A percentile compares a stretch with the other conserved stretches of the same genome.
phyloP scores from a whole-genome alignment of 768 basidiomycete species.

The Amylocystis lapponica region DNA sequence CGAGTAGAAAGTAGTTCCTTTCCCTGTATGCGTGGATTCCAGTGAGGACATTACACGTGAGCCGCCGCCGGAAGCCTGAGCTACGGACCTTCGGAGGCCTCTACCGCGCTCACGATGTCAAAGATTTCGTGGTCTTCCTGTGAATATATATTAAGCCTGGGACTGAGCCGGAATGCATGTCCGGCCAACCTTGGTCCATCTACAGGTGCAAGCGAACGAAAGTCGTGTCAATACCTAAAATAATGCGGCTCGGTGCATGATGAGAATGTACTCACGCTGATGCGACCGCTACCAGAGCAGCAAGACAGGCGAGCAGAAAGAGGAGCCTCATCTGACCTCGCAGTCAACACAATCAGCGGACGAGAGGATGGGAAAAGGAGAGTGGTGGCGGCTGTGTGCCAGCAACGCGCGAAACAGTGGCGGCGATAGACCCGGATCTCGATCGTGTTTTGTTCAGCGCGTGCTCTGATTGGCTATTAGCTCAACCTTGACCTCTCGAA shows the following conservation, averaged over 20 bases:
- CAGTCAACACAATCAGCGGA: neutral
- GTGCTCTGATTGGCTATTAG: neutral
- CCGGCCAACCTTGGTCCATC: conserved; percentile 63
- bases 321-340: conserved; percentile 42
- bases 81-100: conserved; percentile 65
- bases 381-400: neutral
- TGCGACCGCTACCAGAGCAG: conserved; percentile 45
- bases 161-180: neutral
- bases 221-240: too few relatives aligned
- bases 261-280: conserved; percentile 47
- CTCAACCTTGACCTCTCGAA: too few relatives aligned
- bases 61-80: neutral
- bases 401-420: neutral
- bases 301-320: conserved; percentile 42
- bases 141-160: neutral
- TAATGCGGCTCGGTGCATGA: too few relatives aligned
- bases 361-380: neutral
- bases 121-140: conserved; percentile 97
- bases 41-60: neutral
- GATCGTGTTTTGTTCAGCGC: neutral
- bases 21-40: conserved; percentile 50
- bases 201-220: conserved; percentile 18
- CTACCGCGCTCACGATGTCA: conserved; percentile 79
- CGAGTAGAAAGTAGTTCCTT: conserved; percentile 93
- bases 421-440: neutral